phyloP scores from a whole-genome alignment of 2,329 filamentous ascomycete genomes.

The Xylaria sp. region DNA sequence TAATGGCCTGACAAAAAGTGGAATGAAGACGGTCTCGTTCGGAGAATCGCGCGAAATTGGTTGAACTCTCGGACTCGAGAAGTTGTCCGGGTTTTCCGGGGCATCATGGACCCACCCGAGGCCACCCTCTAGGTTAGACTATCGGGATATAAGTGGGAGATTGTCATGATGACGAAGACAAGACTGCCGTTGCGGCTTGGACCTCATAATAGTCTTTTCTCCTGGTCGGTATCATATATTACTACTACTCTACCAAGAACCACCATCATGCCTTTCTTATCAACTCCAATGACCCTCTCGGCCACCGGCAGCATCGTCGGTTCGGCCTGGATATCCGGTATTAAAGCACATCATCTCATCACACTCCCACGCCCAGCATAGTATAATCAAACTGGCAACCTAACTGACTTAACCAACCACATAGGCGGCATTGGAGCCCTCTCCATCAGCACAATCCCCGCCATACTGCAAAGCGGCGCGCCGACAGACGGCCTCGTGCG shows the following conservation, averaged over 20 bases:
- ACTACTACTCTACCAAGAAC: neutral
- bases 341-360: neutral
- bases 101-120: conserved; percentile 7
- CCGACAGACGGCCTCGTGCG: conserved; percentile 40
- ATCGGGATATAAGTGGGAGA: conserved; percentile 10
- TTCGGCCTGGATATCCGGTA: conserved; percentile 48
- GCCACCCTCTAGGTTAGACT: neutral
- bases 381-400: neutral
- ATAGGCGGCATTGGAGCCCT: conserved; percentile 42
- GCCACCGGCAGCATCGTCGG: conserved; percentile 43
- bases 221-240: neutral
- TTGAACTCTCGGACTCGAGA: conserved; percentile 35
- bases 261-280: conserved; percentile 43
- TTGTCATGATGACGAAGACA: conserved; percentile 17
- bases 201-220: neutral
- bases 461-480: conserved; percentile 39
- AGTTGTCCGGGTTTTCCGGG: conserved; percentile 40
- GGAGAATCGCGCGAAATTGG: neutral
- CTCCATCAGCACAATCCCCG: conserved; percentile 43
- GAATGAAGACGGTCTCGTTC: neutral
- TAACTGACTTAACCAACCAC: neutral
- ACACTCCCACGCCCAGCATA: neutral
- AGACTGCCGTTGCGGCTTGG: neutral
- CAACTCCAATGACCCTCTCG: conserved; percentile 42
- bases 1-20: neutral